phyloP scores from a whole-genome alignment of 768 basidiomycete genomes.

The Hirschioporus abietinus region DNA sequence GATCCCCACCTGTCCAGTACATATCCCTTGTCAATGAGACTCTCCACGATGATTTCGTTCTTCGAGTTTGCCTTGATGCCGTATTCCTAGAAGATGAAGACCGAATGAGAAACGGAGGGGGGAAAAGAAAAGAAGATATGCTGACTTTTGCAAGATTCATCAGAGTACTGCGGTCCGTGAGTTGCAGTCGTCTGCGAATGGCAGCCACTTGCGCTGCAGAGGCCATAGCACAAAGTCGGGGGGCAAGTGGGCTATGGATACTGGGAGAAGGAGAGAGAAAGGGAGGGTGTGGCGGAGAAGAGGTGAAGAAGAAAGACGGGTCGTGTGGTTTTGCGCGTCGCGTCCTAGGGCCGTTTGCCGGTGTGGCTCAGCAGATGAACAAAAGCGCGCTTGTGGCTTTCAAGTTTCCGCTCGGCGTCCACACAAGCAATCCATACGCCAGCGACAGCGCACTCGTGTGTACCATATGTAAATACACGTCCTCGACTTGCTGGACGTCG shows the following conservation, averaged over 20 bases:
- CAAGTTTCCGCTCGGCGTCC: background rate
- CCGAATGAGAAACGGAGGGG: background rate
- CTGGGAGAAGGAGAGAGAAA: conserved; percentile 63
- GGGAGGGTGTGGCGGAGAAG: conserved; percentile 71
- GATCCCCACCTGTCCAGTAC: background rate
- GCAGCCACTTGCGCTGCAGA: background rate
- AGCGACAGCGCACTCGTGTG: background rate
- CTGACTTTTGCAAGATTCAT: background rate
- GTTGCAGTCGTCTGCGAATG: background rate
- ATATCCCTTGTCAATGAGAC: background rate
- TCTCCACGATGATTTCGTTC: background rate
- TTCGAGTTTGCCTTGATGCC: background rate
- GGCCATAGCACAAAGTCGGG: conserved; percentile 14
- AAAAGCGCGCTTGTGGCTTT: background rate
- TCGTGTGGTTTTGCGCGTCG: background rate
- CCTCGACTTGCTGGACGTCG: background rate
- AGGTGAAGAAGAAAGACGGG: background rate
- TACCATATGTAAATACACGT: background rate
- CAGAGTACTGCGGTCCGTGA: background rate
- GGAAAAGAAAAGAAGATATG: background rate
- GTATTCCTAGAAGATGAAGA: background rate
- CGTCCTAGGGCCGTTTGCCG: background rate
- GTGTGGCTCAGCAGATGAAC: background rate
- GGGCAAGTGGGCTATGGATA: conserved; percentile 25
- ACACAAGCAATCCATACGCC: background rate